Conservation (phyloP, 2,329 filamentous ascomycete species). For the Cladophialophora bantiana region DNA sequence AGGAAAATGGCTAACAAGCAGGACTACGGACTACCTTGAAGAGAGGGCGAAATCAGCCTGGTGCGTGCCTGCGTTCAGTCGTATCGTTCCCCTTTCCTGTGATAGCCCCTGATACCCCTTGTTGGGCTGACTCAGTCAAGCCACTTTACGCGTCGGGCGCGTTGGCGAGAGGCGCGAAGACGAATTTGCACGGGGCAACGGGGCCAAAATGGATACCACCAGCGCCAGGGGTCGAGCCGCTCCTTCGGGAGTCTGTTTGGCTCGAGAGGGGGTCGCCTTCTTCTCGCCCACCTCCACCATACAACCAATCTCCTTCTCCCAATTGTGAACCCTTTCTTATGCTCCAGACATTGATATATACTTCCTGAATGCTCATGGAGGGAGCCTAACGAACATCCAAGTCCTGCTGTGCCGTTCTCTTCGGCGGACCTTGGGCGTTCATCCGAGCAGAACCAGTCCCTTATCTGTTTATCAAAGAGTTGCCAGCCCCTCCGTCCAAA, state of each 20-base stretch:
- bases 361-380: no score
- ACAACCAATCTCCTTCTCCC: constrained; percentile 9
- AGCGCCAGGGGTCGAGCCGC: constrained; percentile 20
- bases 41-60: neutral
- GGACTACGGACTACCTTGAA: neutral
- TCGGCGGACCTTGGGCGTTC: neutral
- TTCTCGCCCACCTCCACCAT: neutral
- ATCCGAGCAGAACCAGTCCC: neutral
- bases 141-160: constrained; percentile 23
- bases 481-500: neutral
- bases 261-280: neutral
- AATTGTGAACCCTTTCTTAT: neutral
- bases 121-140: neutral
- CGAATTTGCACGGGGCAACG: neutral
- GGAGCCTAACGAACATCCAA: neutral
- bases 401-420: neutral
- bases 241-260: constrained; percentile 15
- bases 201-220: neutral
- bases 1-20: neutral
- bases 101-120: neutral
- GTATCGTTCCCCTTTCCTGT: neutral
- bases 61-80: neutral
- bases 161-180: neutral
- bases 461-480: neutral
- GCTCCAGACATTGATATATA: neutral